Evolutionary conservation across 169 alveolate genomes (phyloP).

Genomic region (Cryptosporidium tyzzeri): DNA sequence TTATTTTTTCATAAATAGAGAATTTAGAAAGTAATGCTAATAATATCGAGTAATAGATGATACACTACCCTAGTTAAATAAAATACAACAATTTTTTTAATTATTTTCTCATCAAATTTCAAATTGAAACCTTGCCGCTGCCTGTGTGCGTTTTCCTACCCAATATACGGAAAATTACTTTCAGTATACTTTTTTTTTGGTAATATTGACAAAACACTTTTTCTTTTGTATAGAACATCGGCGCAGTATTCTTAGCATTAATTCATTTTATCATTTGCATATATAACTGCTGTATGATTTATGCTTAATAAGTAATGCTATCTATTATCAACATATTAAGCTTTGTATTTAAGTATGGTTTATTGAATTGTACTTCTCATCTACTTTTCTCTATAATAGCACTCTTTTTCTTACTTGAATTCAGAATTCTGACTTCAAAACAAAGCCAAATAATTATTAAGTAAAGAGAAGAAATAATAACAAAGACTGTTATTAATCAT

Average conservation of each 20-base stretch:
- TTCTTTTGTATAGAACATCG: background rate
- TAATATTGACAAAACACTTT: background rate
- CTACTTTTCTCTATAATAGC: constrained; percentile 1
- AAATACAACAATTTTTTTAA: background rate
- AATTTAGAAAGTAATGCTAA: constrained; percentile 29
- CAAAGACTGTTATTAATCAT: background rate
- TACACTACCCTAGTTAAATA: constrained; percentile 1
- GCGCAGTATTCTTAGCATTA: background rate
- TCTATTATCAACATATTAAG: constrained; percentile 18
- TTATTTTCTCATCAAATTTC: background rate
- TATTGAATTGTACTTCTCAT: background rate
- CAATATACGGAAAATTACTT: background rate
- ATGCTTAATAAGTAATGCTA: background rate
- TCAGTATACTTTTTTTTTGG: background rate
- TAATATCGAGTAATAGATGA: constrained; percentile 28
- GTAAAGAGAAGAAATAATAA: background rate
- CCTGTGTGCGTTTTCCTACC: background rate
- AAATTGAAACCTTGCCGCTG: background rate
- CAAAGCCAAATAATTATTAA: background rate
- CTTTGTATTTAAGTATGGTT: background rate
- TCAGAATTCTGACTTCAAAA: background rate
- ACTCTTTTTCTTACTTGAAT: constrained; percentile 14
- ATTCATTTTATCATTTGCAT: background rate
- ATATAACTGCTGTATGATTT: constrained; percentile 5
- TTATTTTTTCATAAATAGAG: constrained; percentile 43